Conservation (phyloP, 192 early-diverging fungal species). For the Podila epigama region DNA sequence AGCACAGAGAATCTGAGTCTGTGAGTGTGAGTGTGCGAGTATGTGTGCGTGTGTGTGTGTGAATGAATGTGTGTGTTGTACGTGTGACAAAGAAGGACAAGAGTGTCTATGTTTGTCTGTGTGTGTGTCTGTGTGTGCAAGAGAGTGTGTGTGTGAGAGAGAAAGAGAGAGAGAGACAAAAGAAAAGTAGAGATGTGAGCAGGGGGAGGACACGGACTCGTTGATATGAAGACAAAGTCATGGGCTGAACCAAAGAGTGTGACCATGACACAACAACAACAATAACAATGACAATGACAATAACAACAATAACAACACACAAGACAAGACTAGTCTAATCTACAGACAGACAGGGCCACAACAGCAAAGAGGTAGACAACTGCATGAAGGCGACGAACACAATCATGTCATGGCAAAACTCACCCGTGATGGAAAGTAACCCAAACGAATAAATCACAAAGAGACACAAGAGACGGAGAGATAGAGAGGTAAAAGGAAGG, state of each 20-base stretch:
- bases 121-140: background rate
- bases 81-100: background rate
- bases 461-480: background rate
- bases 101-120: background rate
- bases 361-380: conserved; percentile 1
- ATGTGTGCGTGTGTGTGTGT: background rate
- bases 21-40: background rate
- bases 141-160: background rate
- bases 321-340: background rate
- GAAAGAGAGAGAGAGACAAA: conserved; percentile 7
- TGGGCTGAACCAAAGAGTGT: no score
- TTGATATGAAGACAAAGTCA: background rate
- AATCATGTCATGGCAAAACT: background rate
- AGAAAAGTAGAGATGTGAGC: background rate
- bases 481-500: background rate
- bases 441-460: no score
- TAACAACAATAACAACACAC: background rate
- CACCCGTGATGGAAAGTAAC: background rate
- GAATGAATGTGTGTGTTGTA: background rate
- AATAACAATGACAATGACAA: background rate
- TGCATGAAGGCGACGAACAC: background rate
- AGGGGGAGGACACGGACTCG: background rate
- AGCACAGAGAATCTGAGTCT: no score
- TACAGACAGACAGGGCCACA: background rate
- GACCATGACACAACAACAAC: no score